Percentiles rank a stretch among this genome's conserved stretches.
These are phyloP conservation scores for Suillus paluster DNA, from an alignment of 768 basidiomycete genomes.

Conservation along the genomic window DNA sequence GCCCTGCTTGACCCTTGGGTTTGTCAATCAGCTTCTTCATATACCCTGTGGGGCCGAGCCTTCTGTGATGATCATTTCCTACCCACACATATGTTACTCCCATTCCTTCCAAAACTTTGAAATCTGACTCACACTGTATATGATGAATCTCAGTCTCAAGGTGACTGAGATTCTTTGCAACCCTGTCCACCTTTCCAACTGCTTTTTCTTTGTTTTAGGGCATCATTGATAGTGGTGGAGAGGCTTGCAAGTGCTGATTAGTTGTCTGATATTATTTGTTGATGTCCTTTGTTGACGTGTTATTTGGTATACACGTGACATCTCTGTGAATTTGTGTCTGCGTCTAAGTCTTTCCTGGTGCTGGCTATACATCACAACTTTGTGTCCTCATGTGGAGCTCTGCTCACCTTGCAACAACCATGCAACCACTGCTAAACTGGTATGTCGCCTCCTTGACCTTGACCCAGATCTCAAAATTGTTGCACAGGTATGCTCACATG, in stretches of 20 bases:
- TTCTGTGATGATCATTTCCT: background rate
- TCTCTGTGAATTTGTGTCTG: too few relatives aligned
- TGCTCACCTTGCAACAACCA: too few relatives aligned
- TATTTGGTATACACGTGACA: background rate
- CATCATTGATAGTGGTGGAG: background rate
- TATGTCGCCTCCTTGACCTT: slow-evolving; percentile 83
- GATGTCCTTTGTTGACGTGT: background rate
- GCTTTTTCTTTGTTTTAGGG: background rate
- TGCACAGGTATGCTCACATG: slow-evolving; percentile 67
- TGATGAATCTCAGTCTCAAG: background rate
- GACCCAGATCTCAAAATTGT: slow-evolving; percentile 88
- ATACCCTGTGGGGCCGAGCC: background rate
- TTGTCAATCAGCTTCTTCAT: background rate
- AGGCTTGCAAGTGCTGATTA: too few relatives aligned
- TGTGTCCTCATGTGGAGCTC: too few relatives aligned
- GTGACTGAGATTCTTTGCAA: background rate
- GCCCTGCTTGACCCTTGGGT: background rate
- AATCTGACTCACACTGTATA: background rate
- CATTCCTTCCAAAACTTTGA: background rate
- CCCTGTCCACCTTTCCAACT: background rate
- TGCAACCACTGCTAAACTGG: slow-evolving; percentile 90
- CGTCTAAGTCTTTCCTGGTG: too few relatives aligned
- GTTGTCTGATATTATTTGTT: too few relatives aligned
- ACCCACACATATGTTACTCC: background rate
- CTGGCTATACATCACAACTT: too few relatives aligned